Percentiles rank a stretch among this genome's conserved stretches.
Conservation (phyloP, 164 flowering plant genomes). For the Saururus chinensis region DNA sequence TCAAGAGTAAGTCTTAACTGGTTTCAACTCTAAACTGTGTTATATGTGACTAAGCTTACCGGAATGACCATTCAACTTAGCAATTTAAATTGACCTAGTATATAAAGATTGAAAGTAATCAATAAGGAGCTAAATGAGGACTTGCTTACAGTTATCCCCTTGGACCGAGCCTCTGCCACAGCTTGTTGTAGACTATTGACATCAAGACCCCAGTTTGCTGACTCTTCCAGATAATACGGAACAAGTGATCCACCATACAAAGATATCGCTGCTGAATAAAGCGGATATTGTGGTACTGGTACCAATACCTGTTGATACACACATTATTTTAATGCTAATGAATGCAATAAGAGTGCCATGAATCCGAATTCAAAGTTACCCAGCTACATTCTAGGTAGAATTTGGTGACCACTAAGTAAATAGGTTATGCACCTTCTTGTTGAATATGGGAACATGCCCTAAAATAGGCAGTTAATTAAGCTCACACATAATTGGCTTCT, state of each 20-base stretch:
- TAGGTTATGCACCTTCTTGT: no score
- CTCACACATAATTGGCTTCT: no score
- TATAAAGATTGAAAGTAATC: neutral
- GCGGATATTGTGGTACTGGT: constrained; percentile 99
- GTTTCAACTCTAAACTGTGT: no score
- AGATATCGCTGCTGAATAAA: constrained; percentile 88
- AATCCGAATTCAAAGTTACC: neutral
- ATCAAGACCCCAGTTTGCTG: constrained; percentile 98
- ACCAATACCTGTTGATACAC: constrained; percentile 56
- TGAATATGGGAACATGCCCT: no score
- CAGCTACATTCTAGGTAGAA: neutral
- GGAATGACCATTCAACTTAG: neutral
- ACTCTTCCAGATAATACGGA: constrained; percentile 91
- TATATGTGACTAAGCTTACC: neutral
- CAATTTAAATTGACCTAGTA: neutral
- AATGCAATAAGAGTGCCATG: neutral
- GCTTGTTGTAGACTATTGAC: constrained; percentile 59
- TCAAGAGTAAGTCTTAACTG: no score
- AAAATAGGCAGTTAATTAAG: no score
- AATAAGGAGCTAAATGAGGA: neutral
- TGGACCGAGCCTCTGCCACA: constrained; percentile 56
- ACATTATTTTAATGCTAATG: neutral
- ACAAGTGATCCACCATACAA: constrained; percentile 86
- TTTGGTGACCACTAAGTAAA: no score
- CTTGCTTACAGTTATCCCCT: constrained; percentile 71